These are phyloP conservation scores for Vitis rupestris DNA, from an alignment of 164 flowering plant species.

Conservation along the genomic window DNA sequence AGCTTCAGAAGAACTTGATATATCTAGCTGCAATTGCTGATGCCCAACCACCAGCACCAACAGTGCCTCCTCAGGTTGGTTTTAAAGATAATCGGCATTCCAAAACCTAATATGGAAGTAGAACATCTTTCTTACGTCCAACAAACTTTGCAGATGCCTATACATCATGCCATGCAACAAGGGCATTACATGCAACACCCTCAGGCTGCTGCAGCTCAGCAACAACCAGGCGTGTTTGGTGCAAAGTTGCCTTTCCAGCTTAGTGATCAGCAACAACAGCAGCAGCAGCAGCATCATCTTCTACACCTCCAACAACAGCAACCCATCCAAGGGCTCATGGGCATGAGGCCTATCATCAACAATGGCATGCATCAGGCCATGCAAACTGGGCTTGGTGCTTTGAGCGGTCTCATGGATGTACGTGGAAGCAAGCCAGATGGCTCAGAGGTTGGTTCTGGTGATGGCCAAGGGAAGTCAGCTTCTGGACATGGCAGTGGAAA, in stretches of 20 bases:
- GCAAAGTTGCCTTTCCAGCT: slow-evolving; percentile 19
- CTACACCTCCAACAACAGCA: slow-evolving; percentile 19
- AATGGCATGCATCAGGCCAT: slow-evolving; percentile 17
- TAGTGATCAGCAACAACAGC: slow-evolving; percentile 35
- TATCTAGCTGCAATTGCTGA: slow-evolving; percentile 56
- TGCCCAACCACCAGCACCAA: slow-evolving; percentile 35
- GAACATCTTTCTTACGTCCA: neutral
- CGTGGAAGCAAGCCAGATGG: slow-evolving; percentile 22
- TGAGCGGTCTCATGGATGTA: slow-evolving; percentile 13
- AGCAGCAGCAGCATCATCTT: slow-evolving; percentile 17
- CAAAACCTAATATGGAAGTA: neutral
- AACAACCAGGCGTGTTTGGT: slow-evolving; percentile 8
- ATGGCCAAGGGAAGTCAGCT: slow-evolving; percentile 17
- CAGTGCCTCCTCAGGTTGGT: slow-evolving; percentile 30
- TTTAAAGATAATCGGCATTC: neutral
- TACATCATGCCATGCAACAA: slow-evolving; percentile 23
- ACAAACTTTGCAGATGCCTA: slow-evolving; percentile 17
- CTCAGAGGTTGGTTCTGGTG: slow-evolving; percentile 15
- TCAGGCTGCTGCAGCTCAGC: slow-evolving; percentile 17
- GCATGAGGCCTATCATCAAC: slow-evolving; percentile 19
- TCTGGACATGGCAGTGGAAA: slow-evolving; percentile 12
- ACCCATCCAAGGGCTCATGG: slow-evolving; percentile 18
- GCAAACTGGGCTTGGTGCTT: slow-evolving; percentile 14
- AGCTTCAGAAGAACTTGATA: slow-evolving; percentile 51
- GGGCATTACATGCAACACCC: slow-evolving; percentile 27